phyloP scores from a whole-genome alignment of 371 early-diverging fungal genomes.

The Mortierella sp. region DNA sequence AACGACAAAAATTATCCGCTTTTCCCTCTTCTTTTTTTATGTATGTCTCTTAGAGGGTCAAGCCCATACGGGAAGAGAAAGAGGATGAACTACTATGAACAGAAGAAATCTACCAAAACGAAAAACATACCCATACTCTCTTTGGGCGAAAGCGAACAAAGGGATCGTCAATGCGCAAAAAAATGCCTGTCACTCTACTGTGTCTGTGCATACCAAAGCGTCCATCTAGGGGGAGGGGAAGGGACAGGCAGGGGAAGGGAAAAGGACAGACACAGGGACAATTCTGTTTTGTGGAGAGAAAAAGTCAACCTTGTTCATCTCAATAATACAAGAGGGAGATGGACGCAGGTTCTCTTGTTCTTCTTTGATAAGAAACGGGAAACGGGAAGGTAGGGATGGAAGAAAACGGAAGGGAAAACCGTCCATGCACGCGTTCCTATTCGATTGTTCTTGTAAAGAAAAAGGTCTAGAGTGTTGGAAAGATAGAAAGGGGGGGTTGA shows the following conservation, averaged over 20 bases:
- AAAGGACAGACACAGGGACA: too few species aligned
- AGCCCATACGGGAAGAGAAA: neutral
- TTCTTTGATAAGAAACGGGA: neutral
- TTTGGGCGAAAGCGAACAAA: neutral
- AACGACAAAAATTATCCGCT: neutral
- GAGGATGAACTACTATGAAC: neutral
- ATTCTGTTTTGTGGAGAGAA: slow-evolving; percentile 1
- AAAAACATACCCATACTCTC: neutral
- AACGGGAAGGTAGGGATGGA: neutral
- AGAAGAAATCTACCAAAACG: neutral
- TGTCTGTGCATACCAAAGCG: neutral
- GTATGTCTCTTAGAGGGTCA: too few species aligned
- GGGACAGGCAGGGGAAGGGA: neutral
- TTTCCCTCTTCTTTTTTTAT: neutral
- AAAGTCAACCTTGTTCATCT: neutral
- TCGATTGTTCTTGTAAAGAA: slow-evolving; percentile 4
- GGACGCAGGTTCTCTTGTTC: neutral
- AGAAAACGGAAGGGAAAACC: neutral
- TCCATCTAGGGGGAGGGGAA: neutral
- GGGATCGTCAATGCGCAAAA: neutral
- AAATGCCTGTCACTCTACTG: neutral
- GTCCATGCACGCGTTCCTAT: neutral
- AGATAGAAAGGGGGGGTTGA: neutral
- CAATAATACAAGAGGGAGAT: neutral
- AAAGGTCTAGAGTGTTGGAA: neutral